phyloP scores from a whole-genome alignment of 2,329 filamentous ascomycete genomes.

The Zymoseptoria pseudotritici region DNA sequence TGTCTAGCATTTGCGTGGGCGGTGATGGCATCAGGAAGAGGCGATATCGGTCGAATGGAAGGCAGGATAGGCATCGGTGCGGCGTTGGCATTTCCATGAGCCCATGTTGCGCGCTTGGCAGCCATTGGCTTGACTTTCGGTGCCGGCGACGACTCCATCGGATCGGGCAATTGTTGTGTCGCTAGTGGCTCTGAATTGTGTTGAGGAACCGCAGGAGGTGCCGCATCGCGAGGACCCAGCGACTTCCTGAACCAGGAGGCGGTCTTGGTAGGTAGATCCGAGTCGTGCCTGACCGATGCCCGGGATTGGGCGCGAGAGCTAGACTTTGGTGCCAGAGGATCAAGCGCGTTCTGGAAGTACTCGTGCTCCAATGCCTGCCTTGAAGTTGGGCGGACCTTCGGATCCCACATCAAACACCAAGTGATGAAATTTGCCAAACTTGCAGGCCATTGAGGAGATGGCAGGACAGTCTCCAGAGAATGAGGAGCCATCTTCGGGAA shows the following conservation, averaged over 20 bases:
- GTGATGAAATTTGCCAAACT: slow-evolving; percentile 89
- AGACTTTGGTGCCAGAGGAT: slow-evolving; percentile 87
- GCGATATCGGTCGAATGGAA: slow-evolving; percentile 88
- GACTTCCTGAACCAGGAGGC: slow-evolving; percentile 94
- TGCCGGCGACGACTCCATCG: slow-evolving; percentile 35
- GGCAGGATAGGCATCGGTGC: slow-evolving; percentile 94
- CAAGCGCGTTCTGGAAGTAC: slow-evolving; percentile 86
- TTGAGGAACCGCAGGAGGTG: slow-evolving; percentile 52
- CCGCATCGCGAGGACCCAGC: slow-evolving; percentile 72
- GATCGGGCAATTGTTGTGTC: slow-evolving; percentile 36
- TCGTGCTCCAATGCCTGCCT: slow-evolving; percentile 91
- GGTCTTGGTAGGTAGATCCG: slow-evolving; percentile 68
- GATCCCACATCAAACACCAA: slow-evolving; percentile 99
- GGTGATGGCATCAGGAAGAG: slow-evolving; percentile 87
- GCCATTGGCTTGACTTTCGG: slow-evolving; percentile 51
- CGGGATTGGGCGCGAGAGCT: slow-evolving; percentile 76
- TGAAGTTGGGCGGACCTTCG: slow-evolving; percentile 82
- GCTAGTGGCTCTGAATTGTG: slow-evolving; percentile 32
- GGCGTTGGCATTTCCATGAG: slow-evolving; percentile 61
- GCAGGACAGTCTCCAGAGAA: slow-evolving; percentile 88
- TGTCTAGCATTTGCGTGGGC: slow-evolving; percentile 71
- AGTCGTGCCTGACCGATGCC: slow-evolving; percentile 63
- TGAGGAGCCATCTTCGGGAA: slow-evolving; percentile 99
- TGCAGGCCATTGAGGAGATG: slow-evolving; percentile 82
- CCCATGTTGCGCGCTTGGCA: slow-evolving; percentile 87